Base-by-base conservation (phyloP, 495 filamentous ascomycete species). In the Penicillium goetzii region DNA sequence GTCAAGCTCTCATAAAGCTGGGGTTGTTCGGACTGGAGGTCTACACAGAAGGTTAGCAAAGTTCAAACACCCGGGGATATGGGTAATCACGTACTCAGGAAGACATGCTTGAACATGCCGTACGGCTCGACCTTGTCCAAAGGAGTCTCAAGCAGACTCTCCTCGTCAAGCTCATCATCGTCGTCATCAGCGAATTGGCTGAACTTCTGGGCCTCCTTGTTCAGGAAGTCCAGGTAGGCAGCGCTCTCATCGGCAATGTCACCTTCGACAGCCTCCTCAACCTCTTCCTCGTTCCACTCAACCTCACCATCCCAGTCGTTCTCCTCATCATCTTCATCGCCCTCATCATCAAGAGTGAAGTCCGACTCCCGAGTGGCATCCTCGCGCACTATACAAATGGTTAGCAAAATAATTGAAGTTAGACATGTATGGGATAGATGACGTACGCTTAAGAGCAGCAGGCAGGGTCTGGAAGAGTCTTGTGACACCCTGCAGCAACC, bases 51-150 rank as follows among this genome's bases (percentile, higher is more conserved):
- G 52, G 55, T 69, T 70, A 77, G 76, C 45, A 40, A 25, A 17
- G 28, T 26, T 25, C 38, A 34, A 26, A n/a, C 28, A 5, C n/a
- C 33, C 32, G 26, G 28, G 30, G 28, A 9, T 19, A 38, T 49
- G 19, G 59, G 52, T 17, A 25, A 85, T n/a, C 30, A 85, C 91
- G 67, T 89, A 97, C 95, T 89, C 64, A 96, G 67, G 60, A 99
- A 78, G 19, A 90, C 86, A 62, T 85, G 79, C 74, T 90, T 88
- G 83, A 99, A 97, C 63, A 96, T 77, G 65, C 85, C 83, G 74
- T 99, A 99, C 10, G 94, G 93, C 74, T 99, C 96, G 58, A 99
- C 82, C 75, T 92, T 92, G 77, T 99, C 96, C 36, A 99, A 80
- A 26, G 93, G 95, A 7, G 94, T 95, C 74, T 98, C 95, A 12